Percentiles rank a stretch among this genome's conserved stretches.
Evolutionary conservation across 2,329 filamentous ascomycete genomes (phyloP).

Genomic region (Colletotrichum plurivorum): DNA sequence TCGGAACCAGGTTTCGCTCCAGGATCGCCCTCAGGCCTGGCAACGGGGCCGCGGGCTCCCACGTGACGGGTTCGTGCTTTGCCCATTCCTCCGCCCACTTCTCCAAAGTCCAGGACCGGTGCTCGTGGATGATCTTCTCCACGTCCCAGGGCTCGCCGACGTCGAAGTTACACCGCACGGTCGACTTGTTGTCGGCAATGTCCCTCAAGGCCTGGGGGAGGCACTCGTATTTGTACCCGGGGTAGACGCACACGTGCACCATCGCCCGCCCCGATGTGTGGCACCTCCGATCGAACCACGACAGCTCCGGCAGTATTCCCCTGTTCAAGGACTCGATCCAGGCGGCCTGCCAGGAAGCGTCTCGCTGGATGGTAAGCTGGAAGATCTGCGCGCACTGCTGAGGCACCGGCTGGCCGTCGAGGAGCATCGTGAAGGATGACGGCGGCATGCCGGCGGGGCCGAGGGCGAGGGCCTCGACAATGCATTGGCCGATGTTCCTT

Average conservation of each 20-base stretch:
- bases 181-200: not conserved
- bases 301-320: rapidly evolving
- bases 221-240: not conserved
- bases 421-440: not conserved
- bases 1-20: not conserved
- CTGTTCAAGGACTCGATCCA: not conserved
- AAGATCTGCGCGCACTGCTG: conserved; percentile 4
- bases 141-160: not conserved
- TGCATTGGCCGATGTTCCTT: not conserved
- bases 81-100: not conserved
- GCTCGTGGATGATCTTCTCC: not conserved
- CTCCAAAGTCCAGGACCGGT: not conserved
- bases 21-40: not conserved
- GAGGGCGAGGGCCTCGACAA: conserved; percentile 10
- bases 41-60: conserved; percentile 7
- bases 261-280: not conserved
- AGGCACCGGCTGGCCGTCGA: conserved; percentile 6
- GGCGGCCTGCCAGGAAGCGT: conserved; percentile 13
- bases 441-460: conserved; percentile 13
- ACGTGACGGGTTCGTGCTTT: rapidly evolving
- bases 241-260: too few relatives aligned
- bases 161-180: conserved; percentile 4
- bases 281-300: not conserved
- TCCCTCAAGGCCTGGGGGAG: not conserved
- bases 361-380: conserved; percentile 1